These are phyloP conservation scores for Mycena sp. DNA, from an alignment of 1,284 basidiomycete species.

Conservation along the genomic window DNA sequence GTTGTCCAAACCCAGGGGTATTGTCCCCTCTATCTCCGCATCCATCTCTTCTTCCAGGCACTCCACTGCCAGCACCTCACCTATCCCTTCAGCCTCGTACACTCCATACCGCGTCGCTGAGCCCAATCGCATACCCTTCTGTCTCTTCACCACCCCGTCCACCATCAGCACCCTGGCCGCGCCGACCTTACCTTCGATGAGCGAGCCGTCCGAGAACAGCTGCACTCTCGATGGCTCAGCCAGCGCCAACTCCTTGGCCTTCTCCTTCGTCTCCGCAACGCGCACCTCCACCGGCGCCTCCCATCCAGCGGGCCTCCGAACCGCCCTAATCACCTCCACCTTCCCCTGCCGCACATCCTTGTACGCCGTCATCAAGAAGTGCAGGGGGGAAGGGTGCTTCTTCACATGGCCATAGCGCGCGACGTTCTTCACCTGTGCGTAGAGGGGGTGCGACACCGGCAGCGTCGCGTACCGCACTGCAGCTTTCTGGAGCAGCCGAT, in stretches of 20 bases:
- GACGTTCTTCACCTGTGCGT: neutral
- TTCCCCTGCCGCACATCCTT: neutral
- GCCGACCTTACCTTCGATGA: constrained; percentile 2
- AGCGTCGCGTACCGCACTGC: neutral
- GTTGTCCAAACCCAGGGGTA: constrained; percentile 12
- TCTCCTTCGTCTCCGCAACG: constrained; percentile 5
- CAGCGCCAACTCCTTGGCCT: constrained; percentile 1
- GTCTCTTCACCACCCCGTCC: constrained; percentile 1
- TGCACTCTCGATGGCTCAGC: neutral
- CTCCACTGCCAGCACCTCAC: constrained; percentile 1
- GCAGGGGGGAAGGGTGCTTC: constrained; percentile 6
- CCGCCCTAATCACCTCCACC: neutral
- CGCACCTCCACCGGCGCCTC: constrained; percentile 1
- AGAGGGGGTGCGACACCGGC: neutral
- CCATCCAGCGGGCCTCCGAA: neutral
- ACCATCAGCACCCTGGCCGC: neutral
- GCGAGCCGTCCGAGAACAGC: constrained; percentile 12
- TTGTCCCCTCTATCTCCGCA: neutral
- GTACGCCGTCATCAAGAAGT: constrained; percentile 5
- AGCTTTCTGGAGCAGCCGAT: neutral
- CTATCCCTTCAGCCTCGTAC: constrained; percentile 7
- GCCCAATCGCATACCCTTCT: constrained; percentile 1
- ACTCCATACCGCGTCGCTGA: constrained; percentile 1
- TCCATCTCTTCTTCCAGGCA: neutral
- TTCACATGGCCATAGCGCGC: neutral